Evolutionary conservation across 2,329 filamentous ascomycete species (phyloP), one percentile per base, ranked within the genome.

Genomic region (Pseudopyrenochaeta lycopersici): DNA sequence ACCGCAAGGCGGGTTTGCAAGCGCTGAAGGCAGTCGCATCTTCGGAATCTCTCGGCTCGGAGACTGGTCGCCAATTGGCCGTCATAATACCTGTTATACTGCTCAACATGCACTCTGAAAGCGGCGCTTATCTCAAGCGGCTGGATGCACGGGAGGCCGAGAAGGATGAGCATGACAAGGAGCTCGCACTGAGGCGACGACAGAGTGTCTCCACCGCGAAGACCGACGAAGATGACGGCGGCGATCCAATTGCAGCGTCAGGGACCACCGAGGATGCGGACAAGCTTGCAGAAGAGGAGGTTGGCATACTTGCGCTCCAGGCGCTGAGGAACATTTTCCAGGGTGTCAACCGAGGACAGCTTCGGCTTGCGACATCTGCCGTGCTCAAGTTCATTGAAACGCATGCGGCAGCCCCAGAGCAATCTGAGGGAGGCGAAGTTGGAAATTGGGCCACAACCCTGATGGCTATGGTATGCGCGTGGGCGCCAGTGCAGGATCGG

Each of bases 401-500:
- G 7, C 69, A 76, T 42, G 62, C 74, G 42, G 64, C 68, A 49
- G 59, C 64, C 21, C 50, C 67, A 7, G 63, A 70, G 14, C 49
- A 69, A 10, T 52, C 64, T 9, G 60, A 49, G 79, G 88, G 38
- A 70, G 76, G 54, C 81, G 84, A 64, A 78, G 77, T 20, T 74
- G 82, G 49, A 65, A 89, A 86, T 44, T 98, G 94, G 94, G 89
- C 92, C 1, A 89, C 92, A 21, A 89, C 88, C 52, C 82, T 98
- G 45, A 91, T 96, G 72, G 86, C 89, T 66, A 84, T 93, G 57
- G 84, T 94, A 47, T 88, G 92, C 14, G 86, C 87, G 53, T 98
- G 93, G 92, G 90, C 92, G 0, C 92, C 95, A 0, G 93, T 98
- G 1, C 94, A 98, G 73, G 92, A 97, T 70, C 90, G 95, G 48